A percentile compares a stretch with the other conserved stretches of the same genome.
Conservation (phyloP, 148 eudicot species). For the Chenopodium suecicum region DNA sequence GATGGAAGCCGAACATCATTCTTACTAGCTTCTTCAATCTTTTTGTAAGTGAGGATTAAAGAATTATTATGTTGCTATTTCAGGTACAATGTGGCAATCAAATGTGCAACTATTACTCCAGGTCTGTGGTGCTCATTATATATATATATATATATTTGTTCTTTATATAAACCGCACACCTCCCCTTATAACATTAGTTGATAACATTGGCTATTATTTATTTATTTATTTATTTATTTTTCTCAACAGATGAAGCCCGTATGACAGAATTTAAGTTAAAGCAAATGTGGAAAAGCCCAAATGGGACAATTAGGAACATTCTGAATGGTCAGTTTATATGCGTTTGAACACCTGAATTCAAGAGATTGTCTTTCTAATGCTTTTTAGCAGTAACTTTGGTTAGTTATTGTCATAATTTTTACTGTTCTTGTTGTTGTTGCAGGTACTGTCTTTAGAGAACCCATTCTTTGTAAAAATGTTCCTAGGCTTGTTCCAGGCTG, state of each 20-base stretch:
- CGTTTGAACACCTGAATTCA: not conserved
- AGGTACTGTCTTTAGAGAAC: conserved; percentile 97
- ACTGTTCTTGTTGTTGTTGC: conserved; percentile 25
- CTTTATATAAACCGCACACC: not conserved
- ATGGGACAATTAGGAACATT: conserved; percentile 92
- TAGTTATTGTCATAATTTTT: conserved; percentile 4
- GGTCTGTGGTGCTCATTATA: conserved; percentile 35
- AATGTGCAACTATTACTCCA: conserved; percentile 98
- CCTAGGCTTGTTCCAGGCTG: conserved; percentile 90
- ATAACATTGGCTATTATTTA: not conserved
- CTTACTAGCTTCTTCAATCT: not conserved
- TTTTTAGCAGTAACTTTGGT: conserved; percentile 5
- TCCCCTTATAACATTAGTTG: not conserved
- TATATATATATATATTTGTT: not conserved
- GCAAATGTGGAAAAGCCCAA: conserved; percentile 94
- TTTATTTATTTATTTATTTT: conserved; percentile 10
- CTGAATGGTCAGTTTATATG: conserved; percentile 61
- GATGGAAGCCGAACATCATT: not conserved
- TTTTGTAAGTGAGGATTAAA: conserved; percentile 3
- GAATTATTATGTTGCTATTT: conserved; percentile 13
- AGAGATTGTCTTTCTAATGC: not conserved
- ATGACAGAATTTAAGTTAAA: conserved; percentile 71
- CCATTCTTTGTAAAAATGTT: conserved; percentile 83
- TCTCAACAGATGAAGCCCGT: conserved; percentile 67
- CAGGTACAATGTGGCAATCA: conserved; percentile 95